These are phyloP conservation scores for Leishmania tarentolae DNA, from an alignment of 208 protist genomes.

Conservation along the genomic window DNA sequence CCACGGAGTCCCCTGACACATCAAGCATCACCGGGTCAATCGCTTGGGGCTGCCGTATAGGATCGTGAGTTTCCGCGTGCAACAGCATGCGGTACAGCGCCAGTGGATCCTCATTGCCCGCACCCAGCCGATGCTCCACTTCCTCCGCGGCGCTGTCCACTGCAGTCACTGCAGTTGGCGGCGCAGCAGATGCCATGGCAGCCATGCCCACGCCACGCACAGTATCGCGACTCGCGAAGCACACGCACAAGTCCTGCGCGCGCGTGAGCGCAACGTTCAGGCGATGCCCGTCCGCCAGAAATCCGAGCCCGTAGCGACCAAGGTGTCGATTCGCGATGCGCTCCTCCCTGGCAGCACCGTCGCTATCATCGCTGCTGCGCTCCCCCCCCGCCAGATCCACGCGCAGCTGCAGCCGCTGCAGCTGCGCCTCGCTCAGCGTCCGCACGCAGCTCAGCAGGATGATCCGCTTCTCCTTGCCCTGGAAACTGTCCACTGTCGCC, in stretches of 20 bases:
- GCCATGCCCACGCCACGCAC: conserved; percentile 37
- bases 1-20: conserved; percentile 3
- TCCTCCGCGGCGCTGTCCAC: conserved; percentile 26
- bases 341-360: conserved; percentile 10
- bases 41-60: not conserved
- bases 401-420: conserved; percentile 23
- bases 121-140: conserved; percentile 28
- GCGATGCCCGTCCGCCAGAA: conserved; percentile 87
- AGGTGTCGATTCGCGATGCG: conserved; percentile 16
- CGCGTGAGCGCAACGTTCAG: conserved; percentile 95
- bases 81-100: conserved; percentile 52
- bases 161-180: conserved; percentile 17
- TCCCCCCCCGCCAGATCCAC: conserved; percentile 15
- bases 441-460: conserved; percentile 93
- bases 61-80: conserved; percentile 38
- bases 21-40: not conserved
- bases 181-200: conserved; percentile 8
- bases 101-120: conserved; percentile 63
- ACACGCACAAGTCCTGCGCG: conserved; percentile 78
- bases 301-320: conserved; percentile 67
- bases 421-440: conserved; percentile 34
- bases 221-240: conserved; percentile 62
- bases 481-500: conserved; percentile 92
- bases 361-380: conserved; percentile 19
- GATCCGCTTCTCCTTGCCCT: conserved; percentile 94